Conservation (phyloP, 139 green algal genomes). For the Chlamydomonas incerta region DNA sequence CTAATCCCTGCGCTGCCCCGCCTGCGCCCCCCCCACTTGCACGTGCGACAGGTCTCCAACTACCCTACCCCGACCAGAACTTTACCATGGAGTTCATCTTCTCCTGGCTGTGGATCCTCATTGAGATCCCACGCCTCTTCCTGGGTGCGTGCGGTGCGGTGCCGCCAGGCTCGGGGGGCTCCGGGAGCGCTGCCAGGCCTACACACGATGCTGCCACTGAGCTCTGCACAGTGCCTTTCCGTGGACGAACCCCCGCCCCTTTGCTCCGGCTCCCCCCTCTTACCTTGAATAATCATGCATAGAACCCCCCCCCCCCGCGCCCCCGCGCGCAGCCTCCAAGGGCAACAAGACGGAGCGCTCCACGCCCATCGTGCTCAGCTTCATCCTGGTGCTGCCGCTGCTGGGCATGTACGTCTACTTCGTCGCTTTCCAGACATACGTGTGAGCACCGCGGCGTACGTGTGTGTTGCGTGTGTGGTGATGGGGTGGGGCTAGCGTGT, state of each 20-base stretch:
- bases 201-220: too few relatives aligned
- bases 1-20: too few relatives aligned
- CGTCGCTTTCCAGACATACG: conserved; percentile 72
- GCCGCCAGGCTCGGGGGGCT: too few relatives aligned
- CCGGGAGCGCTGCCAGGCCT: too few relatives aligned
- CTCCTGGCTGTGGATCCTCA: conserved; percentile 62
- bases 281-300: too few relatives aligned
- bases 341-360: conserved; percentile 74
- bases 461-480: too few relatives aligned
- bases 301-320: too few relatives aligned
- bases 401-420: conserved; percentile 71
- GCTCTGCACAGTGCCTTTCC: too few relatives aligned
- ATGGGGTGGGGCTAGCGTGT: too few relatives aligned
- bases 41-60: conserved; percentile 58
- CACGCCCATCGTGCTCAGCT: conserved; percentile 60
- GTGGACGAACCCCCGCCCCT: too few relatives aligned
- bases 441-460: conserved; percentile 71
- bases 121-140: conserved; percentile 66
- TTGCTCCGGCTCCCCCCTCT: too few relatives aligned
- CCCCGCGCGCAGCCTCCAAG: conserved; percentile 57
- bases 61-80: conserved; percentile 63
- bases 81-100: conserved; percentile 72
- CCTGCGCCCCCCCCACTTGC: too few relatives aligned
- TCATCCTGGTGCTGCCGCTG: conserved; percentile 56
- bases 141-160: conserved; percentile 62